Base-by-base conservation (phyloP, 306 rosid species). In the Pyrus betulifolia region DNA sequence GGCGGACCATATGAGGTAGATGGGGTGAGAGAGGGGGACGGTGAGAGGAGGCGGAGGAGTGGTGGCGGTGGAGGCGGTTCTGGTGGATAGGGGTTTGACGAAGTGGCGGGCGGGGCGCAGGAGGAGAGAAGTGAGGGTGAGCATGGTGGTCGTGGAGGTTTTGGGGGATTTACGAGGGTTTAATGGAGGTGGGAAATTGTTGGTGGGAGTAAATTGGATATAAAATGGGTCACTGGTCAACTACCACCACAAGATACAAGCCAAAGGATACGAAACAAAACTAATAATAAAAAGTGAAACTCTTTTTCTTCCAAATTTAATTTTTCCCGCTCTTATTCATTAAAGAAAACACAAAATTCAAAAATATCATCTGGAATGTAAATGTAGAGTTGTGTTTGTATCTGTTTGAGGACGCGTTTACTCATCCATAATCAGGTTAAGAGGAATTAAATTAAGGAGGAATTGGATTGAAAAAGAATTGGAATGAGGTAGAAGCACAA, bases 1-100 rank as follows among this genome's bases (percentile, higher is more conserved):
- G 78, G 98, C 85, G 60, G 92, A 95, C 95, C 98, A 92, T 0
- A 95, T 78, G 70, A 85, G 82, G 84, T 87, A 95, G 81, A 90
- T 92, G 23, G 98, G 98, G 79, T 85, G 84, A 72, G 95, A 81
- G 61, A 90, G 91, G 2, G 95, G 89, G 33, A 94, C 80, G 69
- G 84, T 65, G 12, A 84, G 78, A 3, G 83, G 78, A 18, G 69
- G 21, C 67, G 64, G 80, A 79, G 45, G 76, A 66, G 18, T 69
- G 31, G 61, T 58, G 70, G 70, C 33, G 33, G 4, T 9, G 40
- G 70, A 23, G 59, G 14, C 9, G 40, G 71, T 3, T 81, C 70
- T 70, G 84, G 77, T 58, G 62, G 45, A 8, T 49, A 65, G 38
- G 84, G 58, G 14, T 30, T 49, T 70, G 30, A 28, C n/a, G 12